phyloP scores from a whole-genome alignment of 1,284 basidiomycete species.

The Leccinum huronense region DNA sequence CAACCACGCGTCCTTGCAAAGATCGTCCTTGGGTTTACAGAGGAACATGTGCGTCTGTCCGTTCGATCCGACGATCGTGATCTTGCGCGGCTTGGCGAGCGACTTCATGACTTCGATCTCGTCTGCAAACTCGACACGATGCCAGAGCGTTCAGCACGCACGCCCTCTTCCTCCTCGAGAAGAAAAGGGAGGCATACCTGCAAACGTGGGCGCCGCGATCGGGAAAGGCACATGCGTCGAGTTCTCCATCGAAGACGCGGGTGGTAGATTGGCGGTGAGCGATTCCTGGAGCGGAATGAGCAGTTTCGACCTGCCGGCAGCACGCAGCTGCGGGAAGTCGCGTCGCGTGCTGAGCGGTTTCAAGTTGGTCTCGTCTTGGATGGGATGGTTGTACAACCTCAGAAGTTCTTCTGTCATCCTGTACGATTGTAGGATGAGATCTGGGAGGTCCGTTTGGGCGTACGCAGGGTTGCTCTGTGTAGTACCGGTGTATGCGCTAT shows the following conservation, averaged over 20 bases:
- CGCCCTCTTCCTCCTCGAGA: neutral
- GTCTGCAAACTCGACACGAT: conserved; percentile 66
- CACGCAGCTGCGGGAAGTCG: conserved; percentile 62
- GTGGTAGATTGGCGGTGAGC: conserved; percentile 85
- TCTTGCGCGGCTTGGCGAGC: conserved; percentile 89
- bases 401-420: conserved; percentile 71
- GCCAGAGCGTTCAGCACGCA: conserved; percentile 1
- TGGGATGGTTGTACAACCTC: conserved; percentile 58
- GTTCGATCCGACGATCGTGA: conserved; percentile 83
- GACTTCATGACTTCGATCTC: conserved; percentile 92
- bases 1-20: conserved; percentile 94
- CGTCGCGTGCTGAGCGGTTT: conserved; percentile 56
- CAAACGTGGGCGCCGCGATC: conserved; percentile 71
- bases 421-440: conserved; percentile 55
- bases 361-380: conserved; percentile 47
- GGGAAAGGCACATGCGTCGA: conserved; percentile 84
- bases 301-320: conserved; percentile 62
- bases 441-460: conserved; percentile 41
- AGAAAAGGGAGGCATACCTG: conserved; percentile 47
- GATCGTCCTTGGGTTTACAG: conserved; percentile 97
- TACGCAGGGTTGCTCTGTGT: conserved; percentile 43
- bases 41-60: conserved; percentile 89
- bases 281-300: conserved; percentile 94
- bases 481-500: neutral
- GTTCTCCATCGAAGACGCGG: conserved; percentile 56